phyloP scores from a whole-genome alignment of 441 rosid genomes.

The Eugenia klotzschiana region DNA sequence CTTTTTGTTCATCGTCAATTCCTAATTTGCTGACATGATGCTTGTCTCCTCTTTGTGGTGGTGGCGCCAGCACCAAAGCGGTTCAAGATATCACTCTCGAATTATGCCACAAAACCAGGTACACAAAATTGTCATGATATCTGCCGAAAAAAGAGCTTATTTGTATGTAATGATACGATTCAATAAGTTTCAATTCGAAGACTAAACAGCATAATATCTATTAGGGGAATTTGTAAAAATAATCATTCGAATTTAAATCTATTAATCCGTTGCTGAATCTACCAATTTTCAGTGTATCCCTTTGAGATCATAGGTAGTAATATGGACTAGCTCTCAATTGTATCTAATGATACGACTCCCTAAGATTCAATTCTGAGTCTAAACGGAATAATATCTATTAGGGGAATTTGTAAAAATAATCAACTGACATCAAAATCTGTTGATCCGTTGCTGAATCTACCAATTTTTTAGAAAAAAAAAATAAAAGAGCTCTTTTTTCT shows the following conservation, averaged over 20 bases:
- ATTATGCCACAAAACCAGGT: background rate
- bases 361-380: background rate
- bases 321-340: background rate
- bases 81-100: background rate
- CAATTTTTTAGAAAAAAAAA: background rate
- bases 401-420: background rate
- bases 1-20: background rate
- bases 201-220: no score
- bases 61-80: background rate
- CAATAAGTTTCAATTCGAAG: background rate
- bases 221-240: background rate
- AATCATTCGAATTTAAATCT: background rate
- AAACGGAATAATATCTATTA: no score
- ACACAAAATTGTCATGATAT: background rate
- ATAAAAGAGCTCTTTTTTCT: background rate
- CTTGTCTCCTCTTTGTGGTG: background rate
- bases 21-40: background rate
- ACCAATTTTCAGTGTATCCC: background rate
- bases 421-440: background rate
- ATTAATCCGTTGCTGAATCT: accelerated
- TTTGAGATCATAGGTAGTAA: background rate
- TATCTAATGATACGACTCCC: background rate
- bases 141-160: background rate
- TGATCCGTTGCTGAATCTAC: accelerated
- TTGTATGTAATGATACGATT: background rate